Evolutionary conservation across 768 basidiomycete genomes (phyloP), one percentile per base, ranked within the genome.

Genomic region (Termitomyces sp.): DNA sequence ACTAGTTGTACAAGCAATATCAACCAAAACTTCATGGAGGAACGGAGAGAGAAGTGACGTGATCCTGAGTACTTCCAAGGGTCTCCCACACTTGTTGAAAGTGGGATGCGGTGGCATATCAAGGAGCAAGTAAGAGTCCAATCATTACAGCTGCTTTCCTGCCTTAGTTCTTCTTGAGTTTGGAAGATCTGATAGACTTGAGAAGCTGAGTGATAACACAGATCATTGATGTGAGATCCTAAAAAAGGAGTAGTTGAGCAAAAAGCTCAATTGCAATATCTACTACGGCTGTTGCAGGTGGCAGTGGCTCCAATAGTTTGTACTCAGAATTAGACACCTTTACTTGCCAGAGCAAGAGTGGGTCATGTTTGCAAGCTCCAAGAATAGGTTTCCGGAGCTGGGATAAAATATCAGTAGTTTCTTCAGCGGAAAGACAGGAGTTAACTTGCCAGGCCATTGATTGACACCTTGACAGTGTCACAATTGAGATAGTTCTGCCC

Each of bases 201-300:
- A 87, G 65, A 32, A 93, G 75, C 58, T 83, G 80, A 0, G 74
- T 76, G 26, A 90, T 72, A 13, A 79, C 76, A 24, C 82, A 82
- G 2, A 77, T 73, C 10, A 81, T 82, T 0, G 84, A 77, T 3
- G 77, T 57, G 2, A 85, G 70, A 62, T 91, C 91, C 69, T 97
- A 94, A 24, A 86, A 70, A 1, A 91, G 87, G 28, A 97, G 80
- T 38, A 97, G 73, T 36, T 82, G 79, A 0, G 91, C 77, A 64
- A 98, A 98, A 2, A 98, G 78, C 44, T 89, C 84, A n/a, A 98
- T 86, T 0, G 93, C 90, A 6, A 88, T 85, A 68, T 98, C 91
- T 28, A 97, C 89, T 10, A 93, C 89, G 5, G 89, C 83, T 0
- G 92, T 93, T 0, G 83, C 78, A 2, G 94, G 77, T 2, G 94